Evolutionary conservation across 1,139 yeast species (phyloP).

Genomic region (Lodderomyces elongisporus): DNA sequence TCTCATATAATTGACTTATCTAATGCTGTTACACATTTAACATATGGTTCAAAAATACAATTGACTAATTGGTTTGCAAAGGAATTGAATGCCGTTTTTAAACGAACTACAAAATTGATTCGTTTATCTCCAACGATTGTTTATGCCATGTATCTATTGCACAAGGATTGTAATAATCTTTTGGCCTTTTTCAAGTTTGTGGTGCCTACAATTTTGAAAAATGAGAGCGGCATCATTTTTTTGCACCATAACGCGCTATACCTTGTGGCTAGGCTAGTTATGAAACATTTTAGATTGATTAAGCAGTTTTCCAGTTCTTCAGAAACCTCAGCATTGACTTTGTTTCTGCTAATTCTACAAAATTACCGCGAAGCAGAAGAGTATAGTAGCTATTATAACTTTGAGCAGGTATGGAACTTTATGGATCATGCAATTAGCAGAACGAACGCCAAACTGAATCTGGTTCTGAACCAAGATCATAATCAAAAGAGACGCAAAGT

Average conservation of each 20-base stretch:
- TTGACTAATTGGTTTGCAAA: constrained; percentile 41
- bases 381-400: constrained; percentile 28
- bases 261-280: constrained; percentile 29
- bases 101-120: constrained; percentile 31
- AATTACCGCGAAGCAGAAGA: constrained; percentile 32
- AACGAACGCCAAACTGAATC: too few species aligned
- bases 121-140: constrained; percentile 34
- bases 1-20: constrained; percentile 14
- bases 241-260: constrained; percentile 39
- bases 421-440: constrained; percentile 26
- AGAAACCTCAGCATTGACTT: constrained; percentile 2
- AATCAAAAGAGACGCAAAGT: constrained; percentile 1
- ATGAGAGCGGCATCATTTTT: constrained; percentile 40
- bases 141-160: constrained; percentile 29
- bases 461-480: constrained; percentile 14
- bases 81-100: constrained; percentile 29
- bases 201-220: constrained; percentile 32
- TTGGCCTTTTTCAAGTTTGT: constrained; percentile 40
- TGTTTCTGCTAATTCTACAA: constrained; percentile 29
- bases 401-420: constrained; percentile 34
- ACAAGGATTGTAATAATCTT: constrained; percentile 29
- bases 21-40: constrained; percentile 11
- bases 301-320: constrained; percentile 25
- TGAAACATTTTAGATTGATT: constrained; percentile 35
- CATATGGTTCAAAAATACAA: constrained; percentile 40